phyloP scores from a whole-genome alignment of 2,329 filamentous ascomycete species.

The Venturia nashicola region DNA sequence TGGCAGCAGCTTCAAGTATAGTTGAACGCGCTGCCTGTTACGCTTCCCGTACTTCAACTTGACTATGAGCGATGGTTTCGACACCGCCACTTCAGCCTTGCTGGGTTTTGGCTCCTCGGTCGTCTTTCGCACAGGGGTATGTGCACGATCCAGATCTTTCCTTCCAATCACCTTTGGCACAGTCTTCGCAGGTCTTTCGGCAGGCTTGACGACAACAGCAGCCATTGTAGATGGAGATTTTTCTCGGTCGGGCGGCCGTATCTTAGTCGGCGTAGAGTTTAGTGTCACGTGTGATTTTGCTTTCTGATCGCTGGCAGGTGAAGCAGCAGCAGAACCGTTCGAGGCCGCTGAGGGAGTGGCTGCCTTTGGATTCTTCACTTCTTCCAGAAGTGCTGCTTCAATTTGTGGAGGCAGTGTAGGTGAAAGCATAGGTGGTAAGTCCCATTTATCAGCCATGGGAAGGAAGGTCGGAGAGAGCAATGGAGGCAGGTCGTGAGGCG shows the following conservation, averaged over 20 bases:
- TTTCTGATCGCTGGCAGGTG: conserved; percentile 14
- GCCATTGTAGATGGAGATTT: background rate
- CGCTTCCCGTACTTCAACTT: conserved; percentile 40
- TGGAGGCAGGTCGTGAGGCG: conserved; percentile 23
- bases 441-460: conserved; percentile 26
- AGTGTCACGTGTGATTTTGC: conserved; percentile 16
- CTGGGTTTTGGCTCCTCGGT: background rate
- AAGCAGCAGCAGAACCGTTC: conserved; percentile 16
- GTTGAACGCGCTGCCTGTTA: conserved; percentile 34
- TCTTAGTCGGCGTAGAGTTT: background rate
- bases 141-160: background rate
- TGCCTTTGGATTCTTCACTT: conserved; percentile 24
- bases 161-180: background rate
- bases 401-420: conserved; percentile 45
- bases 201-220: background rate
- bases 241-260: background rate
- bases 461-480: conserved; percentile 20
- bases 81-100: background rate
- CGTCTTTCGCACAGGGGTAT: background rate
- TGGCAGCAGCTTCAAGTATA: conserved; percentile 21
- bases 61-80: conserved; percentile 25
- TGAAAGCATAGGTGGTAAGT: conserved; percentile 42
- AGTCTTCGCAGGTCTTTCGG: background rate
- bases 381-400: conserved; percentile 37
- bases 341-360: conserved; percentile 22